Base-by-base conservation (phyloP, 2,329 filamentous ascomycete species). In the Claviceps maximensis region DNA sequence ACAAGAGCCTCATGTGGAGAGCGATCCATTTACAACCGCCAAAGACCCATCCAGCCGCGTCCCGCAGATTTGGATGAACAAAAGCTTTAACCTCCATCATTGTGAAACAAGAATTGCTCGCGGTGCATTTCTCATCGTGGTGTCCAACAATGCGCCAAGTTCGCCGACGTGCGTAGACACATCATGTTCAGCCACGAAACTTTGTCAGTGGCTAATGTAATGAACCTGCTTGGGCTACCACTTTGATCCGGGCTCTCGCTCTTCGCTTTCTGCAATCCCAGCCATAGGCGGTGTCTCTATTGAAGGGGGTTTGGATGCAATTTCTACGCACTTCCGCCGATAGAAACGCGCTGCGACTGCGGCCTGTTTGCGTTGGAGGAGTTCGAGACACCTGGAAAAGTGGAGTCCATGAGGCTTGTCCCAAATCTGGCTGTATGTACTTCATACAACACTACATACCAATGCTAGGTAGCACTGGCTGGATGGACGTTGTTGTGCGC, bases 1-100 rank as follows among this genome's bases (percentile, higher is more conserved):
- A 53, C 53, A 54, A 58, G 57, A 58, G 57, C 55, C 57, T 58
- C 57, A 58, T 54, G 57, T 58, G 57, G 57, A 57, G 55, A 44
- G 55, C 33, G 57, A 53, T 54, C 55, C 57, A 57, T 54, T 55
- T 49, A 33, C 55, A 56, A 54, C 54, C 50, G 56, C 47, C 44
- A 44, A 27, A 38, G 49, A 49, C 49, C 51, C 50, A 56, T 54
- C 46, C 46, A 46, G 50, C 55, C 57, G 51, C 52, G 52, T 51
- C 51, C 51, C 55, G 44, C 51, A 55, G 50, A 48, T 38, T 47
- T 50, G 41, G 50, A 36, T 47, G 48, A 31, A 51, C 44, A 52
- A 38, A 51, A 54, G 52, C 55, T 50, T 52, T 50, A 52, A 47
- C 47, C 49, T 51, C 52, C 48, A 31, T 49, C 45, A 23, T 27